phyloP scores from a whole-genome alignment of 2,329 filamentous ascomycete species.

The Clarireedia monteithiana region DNA sequence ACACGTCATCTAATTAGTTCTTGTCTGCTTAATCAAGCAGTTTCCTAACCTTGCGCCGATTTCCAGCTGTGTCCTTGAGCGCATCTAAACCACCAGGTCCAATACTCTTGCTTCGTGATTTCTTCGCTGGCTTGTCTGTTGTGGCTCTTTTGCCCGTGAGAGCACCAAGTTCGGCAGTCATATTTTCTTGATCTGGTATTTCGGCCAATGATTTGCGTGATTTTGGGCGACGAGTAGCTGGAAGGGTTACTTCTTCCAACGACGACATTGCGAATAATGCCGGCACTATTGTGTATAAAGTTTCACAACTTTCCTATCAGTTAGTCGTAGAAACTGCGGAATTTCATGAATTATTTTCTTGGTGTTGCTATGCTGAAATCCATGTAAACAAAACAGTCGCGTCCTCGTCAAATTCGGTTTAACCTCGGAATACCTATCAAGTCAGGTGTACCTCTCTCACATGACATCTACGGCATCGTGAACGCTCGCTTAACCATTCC shows the following conservation, averaged over 20 bases:
- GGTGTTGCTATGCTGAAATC: slow-evolving; percentile 12
- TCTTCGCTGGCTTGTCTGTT: slow-evolving; percentile 37
- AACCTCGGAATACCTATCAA: not conserved
- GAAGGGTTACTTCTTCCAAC: slow-evolving; percentile 41
- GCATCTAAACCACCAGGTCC: slow-evolving; percentile 85
- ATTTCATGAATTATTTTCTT: slow-evolving; percentile 12
- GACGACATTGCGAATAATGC: slow-evolving; percentile 31
- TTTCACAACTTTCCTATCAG: not conserved
- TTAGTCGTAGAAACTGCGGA: slow-evolving; percentile 2
- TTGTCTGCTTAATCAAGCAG: slow-evolving; percentile 21
- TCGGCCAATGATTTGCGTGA: slow-evolving; percentile 67
- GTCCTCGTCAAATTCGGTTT: not conserved
- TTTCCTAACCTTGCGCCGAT: slow-evolving; percentile 63
- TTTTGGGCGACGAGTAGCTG: slow-evolving; percentile 42
- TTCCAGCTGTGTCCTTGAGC: slow-evolving; percentile 66
- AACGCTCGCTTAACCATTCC: slow-evolving; percentile 12
- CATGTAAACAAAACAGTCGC: slow-evolving; percentile 19
- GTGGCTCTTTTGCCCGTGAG: slow-evolving; percentile 21
- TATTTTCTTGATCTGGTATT: slow-evolving; percentile 71
- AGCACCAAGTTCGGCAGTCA: slow-evolving; percentile 56
- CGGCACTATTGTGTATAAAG: not conserved
- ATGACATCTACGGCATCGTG: not conserved
- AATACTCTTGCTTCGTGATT: slow-evolving; percentile 90
- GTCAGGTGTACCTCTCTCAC: not conserved
- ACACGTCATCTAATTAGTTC: slow-evolving; percentile 12